Evolutionary conservation across 1,139 yeast genomes (phyloP), one percentile per base, ranked within the genome.

Genomic region (Protomyces inundatus): DNA sequence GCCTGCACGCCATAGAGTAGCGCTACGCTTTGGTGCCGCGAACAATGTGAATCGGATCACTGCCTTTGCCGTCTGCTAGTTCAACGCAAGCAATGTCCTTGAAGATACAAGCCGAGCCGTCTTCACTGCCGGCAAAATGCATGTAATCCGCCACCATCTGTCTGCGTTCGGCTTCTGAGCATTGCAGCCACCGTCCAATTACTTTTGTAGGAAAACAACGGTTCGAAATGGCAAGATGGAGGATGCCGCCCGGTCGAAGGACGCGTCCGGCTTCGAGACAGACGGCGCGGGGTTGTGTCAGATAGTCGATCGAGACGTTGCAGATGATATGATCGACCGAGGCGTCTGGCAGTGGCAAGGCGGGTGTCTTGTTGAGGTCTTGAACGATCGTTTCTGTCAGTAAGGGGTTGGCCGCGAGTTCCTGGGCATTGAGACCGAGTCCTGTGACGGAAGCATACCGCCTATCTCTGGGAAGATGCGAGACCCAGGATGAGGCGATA

Each of bases 201-300:
- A 60, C 64, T 39, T 60, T 60, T 23, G 58, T 60, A 9, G 64
- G 64, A 33, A 60, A 60, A 34, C 64, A 60, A 6, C 64, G 58
- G 32, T 60, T 60, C n/a, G 64, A 60, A 6, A 60, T 60, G 23
- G 64, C 64, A 39, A 60, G 58, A 30, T 60, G 64, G 7, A 60
- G 54, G 6, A 52, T 45, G 46, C 64, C 64, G 32, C 64, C 64
- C 3, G 64, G 40, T 3, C 50, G 32, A 23, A 60, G 50, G 37
- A 54, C 58, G 3, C 64, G 32, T 9, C 57, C 64, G 4, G 58
- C 55, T 32, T 60, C 64, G 40, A 35, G 53, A 33, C 58, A 54
- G 10, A 60, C 42, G 30, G 42, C 64, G 16, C 64, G 46, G 7
- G 64, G 64, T 14, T 54, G 33, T 16, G 33, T 36, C 33, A 60